Percentiles rank a stretch among this genome's conserved stretches.
phyloP scores from a whole-genome alignment of 1,284 basidiomycete genomes.

The Ganoderma boninense region DNA sequence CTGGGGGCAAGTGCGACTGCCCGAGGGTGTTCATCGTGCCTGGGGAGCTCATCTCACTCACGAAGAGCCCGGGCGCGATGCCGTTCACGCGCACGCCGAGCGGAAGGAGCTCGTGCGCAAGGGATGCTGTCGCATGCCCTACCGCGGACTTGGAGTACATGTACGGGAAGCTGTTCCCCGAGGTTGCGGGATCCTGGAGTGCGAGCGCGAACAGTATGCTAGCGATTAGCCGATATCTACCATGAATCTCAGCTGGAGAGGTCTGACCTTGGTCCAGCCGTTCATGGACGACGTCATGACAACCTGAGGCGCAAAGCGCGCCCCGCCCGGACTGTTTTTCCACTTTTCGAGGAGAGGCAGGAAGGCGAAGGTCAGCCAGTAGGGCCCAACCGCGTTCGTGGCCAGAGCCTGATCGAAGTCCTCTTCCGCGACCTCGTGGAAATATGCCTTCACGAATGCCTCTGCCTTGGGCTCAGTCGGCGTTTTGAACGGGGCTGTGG shows the following conservation, averaged over 20 bases:
- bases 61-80: slow-evolving; percentile 54
- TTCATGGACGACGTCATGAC: slow-evolving; percentile 64
- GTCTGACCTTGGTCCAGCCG: slow-evolving; percentile 57
- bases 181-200: slow-evolving; percentile 50
- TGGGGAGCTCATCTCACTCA: slow-evolving; percentile 46
- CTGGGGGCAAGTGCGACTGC: slow-evolving; percentile 39
- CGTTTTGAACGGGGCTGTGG: slow-evolving; percentile 43
- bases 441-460: slow-evolving; percentile 49
- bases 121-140: slow-evolving; percentile 55
- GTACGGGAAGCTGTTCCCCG: slow-evolving; percentile 54
- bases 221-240: too few species aligned
- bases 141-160: slow-evolving; percentile 60
- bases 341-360: slow-evolving; percentile 58
- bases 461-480: slow-evolving; percentile 46
- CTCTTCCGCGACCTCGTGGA: slow-evolving; percentile 49
- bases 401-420: slow-evolving; percentile 48
- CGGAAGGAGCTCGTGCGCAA: slow-evolving; percentile 59
- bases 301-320: slow-evolving; percentile 54
- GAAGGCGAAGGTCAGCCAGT: slow-evolving; percentile 62
- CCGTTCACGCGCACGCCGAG: slow-evolving; percentile 66
- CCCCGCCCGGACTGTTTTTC: slow-evolving; percentile 40
- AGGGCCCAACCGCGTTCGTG: slow-evolving; percentile 57
- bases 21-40: slow-evolving; percentile 45
- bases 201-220: neutral
- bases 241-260: too few species aligned